A percentile compares a stretch with the other conserved stretches of the same genome.
Evolutionary conservation across 148 eudicot genomes (phyloP).

Genomic region (Selenicereus undatus): DNA sequence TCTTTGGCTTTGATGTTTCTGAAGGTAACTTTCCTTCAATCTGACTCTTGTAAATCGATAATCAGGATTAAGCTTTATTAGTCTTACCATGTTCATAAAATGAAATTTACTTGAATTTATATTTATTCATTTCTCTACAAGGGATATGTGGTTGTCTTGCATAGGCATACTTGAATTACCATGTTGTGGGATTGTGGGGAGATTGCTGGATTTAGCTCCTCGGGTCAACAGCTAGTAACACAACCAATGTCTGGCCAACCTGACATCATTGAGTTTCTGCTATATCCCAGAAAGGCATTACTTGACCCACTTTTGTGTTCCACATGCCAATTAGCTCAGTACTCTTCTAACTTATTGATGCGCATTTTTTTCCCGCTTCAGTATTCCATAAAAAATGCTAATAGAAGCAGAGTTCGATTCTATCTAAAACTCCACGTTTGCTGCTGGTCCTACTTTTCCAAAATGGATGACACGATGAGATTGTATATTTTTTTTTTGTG

Average conservation of each 20-base stretch:
- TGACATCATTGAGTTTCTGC: neutral
- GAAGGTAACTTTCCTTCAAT: conserved; percentile 50
- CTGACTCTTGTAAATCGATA: neutral
- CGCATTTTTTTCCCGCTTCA: neutral
- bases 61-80: neutral
- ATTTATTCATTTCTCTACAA: neutral
- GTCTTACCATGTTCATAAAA: neutral
- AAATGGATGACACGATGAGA: neutral
- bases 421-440: neutral
- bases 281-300: neutral
- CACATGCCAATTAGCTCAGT: neutral
- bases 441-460: neutral
- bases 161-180: neutral
- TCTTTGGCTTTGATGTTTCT: conserved; percentile 87
- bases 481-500: neutral
- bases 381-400: neutral
- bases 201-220: neutral
- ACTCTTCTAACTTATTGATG: neutral
- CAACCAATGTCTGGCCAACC: neutral
- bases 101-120: neutral
- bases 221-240: neutral
- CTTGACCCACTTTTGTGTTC: neutral
- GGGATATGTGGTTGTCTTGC: neutral
- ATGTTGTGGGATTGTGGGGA: neutral
- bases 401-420: neutral